Conservation (phyloP, 257 asterid genomes). For the Forsythia suspensa region DNA sequence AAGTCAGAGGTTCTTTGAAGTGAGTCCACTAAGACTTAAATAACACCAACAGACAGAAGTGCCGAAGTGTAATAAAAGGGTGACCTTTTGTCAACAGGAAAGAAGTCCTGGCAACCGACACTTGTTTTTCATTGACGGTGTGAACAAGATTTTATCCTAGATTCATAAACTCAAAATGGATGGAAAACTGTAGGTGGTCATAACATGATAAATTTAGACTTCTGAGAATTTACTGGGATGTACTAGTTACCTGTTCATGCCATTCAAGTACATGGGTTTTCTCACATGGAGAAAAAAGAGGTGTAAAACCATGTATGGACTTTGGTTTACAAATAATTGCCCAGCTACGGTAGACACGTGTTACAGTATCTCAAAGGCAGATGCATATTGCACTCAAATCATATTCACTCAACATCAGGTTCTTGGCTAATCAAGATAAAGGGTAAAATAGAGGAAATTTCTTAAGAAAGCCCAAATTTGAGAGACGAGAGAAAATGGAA, state of each 20-base stretch:
- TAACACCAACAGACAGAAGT: constrained; percentile 13
- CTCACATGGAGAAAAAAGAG: constrained; percentile 1
- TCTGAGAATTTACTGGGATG: neutral
- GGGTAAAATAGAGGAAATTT: neutral
- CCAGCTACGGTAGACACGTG: constrained; percentile 18
- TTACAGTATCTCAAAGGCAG: constrained; percentile 14
- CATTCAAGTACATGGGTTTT: constrained; percentile 9
- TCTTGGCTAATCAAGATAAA: constrained; percentile 14
- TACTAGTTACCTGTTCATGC: neutral
- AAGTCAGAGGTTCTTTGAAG: neutral
- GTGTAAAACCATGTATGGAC: neutral
- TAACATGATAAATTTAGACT: neutral
- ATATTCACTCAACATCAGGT: constrained; percentile 14
- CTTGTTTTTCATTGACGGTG: constrained; percentile 13
- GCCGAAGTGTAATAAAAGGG: constrained; percentile 9
- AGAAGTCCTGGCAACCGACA: constrained; percentile 6
- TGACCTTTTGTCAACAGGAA: constrained; percentile 10
- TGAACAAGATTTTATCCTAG: constrained; percentile 8
- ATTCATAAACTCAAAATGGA: constrained; percentile 14
- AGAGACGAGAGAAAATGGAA: neutral
- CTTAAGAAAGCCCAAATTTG: neutral
- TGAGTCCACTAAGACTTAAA: constrained; percentile 1
- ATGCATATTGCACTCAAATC: neutral
- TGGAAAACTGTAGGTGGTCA: neutral
- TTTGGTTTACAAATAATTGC: constrained; percentile 1